A percentile compares a stretch with the other conserved stretches of the same genome.
Evolutionary conservation across 768 basidiomycete genomes (phyloP).

Genomic region (Agrocybe praecox): DNA sequence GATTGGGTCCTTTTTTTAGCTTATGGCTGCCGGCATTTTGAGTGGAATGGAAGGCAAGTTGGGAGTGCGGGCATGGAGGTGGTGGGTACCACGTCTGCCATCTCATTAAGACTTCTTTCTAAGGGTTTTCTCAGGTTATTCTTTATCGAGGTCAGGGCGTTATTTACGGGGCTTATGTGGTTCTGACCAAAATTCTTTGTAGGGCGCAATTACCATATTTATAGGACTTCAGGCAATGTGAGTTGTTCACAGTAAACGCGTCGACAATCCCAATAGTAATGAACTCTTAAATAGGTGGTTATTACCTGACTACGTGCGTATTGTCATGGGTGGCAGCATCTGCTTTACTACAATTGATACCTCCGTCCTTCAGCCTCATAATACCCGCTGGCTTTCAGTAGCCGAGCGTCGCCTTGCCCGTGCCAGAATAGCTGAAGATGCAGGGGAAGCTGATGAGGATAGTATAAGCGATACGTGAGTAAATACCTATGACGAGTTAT

Average conservation of each 20-base stretch:
- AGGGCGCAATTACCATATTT: slow-evolving; percentile 67
- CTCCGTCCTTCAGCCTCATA: slow-evolving; percentile 45
- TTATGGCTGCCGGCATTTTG: slow-evolving; percentile 76
- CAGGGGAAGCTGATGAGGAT: slow-evolving; percentile 67
- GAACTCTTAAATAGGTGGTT: slow-evolving; percentile 41
- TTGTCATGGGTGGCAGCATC: neutral
- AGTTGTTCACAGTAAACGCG: neutral
- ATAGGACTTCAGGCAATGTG: slow-evolving; percentile 59
- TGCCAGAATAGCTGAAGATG: slow-evolving; percentile 70
- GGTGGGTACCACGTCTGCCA: slow-evolving; percentile 38
- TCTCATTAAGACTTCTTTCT: neutral
- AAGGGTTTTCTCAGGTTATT: slow-evolving; percentile 52
- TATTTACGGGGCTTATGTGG: neutral
- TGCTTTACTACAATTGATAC: neutral
- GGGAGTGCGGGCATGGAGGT: slow-evolving; percentile 73
- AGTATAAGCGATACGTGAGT: slow-evolving; percentile 52
- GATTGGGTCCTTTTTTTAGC: slow-evolving; percentile 15
- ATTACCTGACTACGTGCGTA: slow-evolving; percentile 58
- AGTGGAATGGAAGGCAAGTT: slow-evolving; percentile 64
- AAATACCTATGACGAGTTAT: neutral
- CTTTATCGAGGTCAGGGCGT: slow-evolving; percentile 58
- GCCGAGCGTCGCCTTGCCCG: slow-evolving; percentile 59
- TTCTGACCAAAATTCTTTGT: neutral
- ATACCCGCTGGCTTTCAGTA: slow-evolving; percentile 59
- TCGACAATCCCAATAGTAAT: neutral